Percentiles rank a stretch among this genome's conserved stretches.
Evolutionary conservation across 441 rosid genomes (phyloP).

Genomic region (Erysimum cheiri): DNA sequence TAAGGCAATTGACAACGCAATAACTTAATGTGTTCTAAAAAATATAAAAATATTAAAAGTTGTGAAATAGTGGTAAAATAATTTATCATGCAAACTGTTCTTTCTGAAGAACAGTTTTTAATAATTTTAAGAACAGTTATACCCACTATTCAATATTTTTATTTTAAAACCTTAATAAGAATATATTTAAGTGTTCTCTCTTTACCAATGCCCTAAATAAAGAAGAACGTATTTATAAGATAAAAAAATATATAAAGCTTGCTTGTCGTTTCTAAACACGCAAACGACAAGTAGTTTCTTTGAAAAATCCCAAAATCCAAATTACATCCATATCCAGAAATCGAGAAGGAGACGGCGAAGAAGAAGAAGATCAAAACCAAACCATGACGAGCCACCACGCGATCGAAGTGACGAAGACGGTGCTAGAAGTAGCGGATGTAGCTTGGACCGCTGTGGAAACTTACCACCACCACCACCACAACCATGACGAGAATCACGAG

Average conservation of each 20-base stretch:
- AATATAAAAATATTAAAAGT: too few relatives aligned
- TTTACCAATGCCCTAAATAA: too few relatives aligned
- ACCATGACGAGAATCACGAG: conserved; percentile 42
- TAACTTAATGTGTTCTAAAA: too few relatives aligned
- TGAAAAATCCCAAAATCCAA: neutral
- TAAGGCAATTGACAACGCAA: too few relatives aligned
- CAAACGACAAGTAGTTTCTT: conserved; percentile 38
- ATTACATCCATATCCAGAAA: conserved; percentile 15
- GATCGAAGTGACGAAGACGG: conserved; percentile 89
- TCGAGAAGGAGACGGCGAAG: conserved; percentile 18
- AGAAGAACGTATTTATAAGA: neutral
- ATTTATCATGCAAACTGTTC: too few relatives aligned
- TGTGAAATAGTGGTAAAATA: too few relatives aligned
- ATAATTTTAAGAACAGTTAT: too few relatives aligned
- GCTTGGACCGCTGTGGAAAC: conserved; percentile 86
- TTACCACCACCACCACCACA: conserved; percentile 59
- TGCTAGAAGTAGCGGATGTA: conserved; percentile 87
- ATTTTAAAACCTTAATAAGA: too few relatives aligned
- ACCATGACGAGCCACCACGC: conserved; percentile 71
- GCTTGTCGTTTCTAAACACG: conserved; percentile 44
- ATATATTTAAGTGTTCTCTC: too few relatives aligned
- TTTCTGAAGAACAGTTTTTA: too few relatives aligned
- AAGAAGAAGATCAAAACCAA: conserved; percentile 8
- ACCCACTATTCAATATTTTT: too few relatives aligned
- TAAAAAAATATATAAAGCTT: neutral